Percentiles rank a stretch among this genome's conserved stretches.
These are phyloP conservation scores for Chrysoporthe austroafricana DNA, from an alignment of 2,329 filamentous ascomycete species.

Conservation along the genomic window DNA sequence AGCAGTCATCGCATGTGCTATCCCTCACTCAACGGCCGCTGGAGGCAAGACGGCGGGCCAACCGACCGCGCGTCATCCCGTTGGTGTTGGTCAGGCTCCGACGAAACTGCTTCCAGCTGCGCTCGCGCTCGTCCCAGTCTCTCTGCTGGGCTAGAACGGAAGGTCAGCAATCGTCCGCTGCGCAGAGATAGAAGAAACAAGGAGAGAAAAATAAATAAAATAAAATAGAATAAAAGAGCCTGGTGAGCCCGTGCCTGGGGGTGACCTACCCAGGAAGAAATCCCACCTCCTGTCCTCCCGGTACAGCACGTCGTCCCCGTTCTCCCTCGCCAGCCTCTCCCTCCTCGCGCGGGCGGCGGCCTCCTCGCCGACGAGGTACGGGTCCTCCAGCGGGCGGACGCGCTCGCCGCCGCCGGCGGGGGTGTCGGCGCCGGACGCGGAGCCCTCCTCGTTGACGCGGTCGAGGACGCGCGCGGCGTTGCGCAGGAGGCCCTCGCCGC, in stretches of 20 bases:
- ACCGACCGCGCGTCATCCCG: constrained; percentile 20
- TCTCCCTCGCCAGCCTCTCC: constrained; percentile 62
- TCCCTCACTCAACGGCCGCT: constrained; percentile 13
- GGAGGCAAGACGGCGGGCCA: constrained; percentile 25
- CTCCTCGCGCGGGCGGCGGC: constrained; percentile 61
- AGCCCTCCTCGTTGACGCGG: constrained; percentile 41
- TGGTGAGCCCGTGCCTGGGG: not conserved
- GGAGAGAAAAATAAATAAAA: not conserved
- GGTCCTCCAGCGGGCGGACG: constrained; percentile 64
- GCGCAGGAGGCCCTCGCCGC: constrained; percentile 38
- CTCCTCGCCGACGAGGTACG: constrained; percentile 67
- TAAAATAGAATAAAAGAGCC: not conserved
- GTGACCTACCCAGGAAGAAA: constrained; percentile 58
- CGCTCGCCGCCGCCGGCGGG: constrained; percentile 31
- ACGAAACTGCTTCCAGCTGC: constrained; percentile 45
- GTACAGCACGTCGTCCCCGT: constrained; percentile 57
- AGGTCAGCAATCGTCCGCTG: constrained; percentile 21
- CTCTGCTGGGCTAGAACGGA: constrained; percentile 52
- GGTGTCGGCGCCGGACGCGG: constrained; percentile 13
- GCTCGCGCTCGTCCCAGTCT: constrained; percentile 55
- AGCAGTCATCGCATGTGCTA: not conserved
- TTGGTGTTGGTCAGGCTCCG: constrained; percentile 24
- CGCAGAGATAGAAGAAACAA: not conserved
- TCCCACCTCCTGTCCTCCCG: constrained; percentile 65
- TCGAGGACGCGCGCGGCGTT: constrained; percentile 38